Evolutionary conservation across 2,329 filamentous ascomycete species (phyloP).

Genomic region (Pseudocercospora vitis): DNA sequence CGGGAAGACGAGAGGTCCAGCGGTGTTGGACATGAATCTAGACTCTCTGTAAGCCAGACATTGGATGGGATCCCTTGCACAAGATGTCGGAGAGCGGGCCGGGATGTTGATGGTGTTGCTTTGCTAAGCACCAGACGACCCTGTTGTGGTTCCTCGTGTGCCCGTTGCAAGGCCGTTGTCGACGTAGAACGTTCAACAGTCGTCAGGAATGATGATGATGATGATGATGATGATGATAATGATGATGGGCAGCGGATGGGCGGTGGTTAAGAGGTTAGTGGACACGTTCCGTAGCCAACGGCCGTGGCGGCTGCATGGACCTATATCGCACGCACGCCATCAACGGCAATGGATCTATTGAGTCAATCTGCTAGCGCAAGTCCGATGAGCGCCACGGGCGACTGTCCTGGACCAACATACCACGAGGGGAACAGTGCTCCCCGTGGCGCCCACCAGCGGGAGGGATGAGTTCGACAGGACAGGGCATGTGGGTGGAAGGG

Average conservation of each 20-base stretch:
- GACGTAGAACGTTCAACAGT: conserved; percentile 7
- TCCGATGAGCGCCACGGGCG: conserved; percentile 11
- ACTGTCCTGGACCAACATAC: conserved; percentile 1
- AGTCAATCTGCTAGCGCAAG: conserved; percentile 9
- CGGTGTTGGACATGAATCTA: conserved; percentile 14
- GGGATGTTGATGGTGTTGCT: conserved; percentile 20
- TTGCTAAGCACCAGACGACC: background rate
- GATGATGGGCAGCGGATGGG: conserved; percentile 22
- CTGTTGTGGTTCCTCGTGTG: conserved; percentile 8
- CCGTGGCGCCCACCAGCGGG: background rate
- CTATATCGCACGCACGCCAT: conserved; percentile 13
- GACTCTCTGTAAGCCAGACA: conserved; percentile 18
- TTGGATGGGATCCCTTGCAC: conserved; percentile 23
- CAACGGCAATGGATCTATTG: conserved; percentile 14
- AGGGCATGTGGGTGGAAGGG: background rate
- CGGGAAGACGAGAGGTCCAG: conserved; percentile 9
- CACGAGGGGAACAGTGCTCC: background rate
- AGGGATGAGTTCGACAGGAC: background rate
- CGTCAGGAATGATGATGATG: conserved; percentile 12
- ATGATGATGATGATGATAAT: too few relatives aligned
- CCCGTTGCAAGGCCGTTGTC: conserved; percentile 6
- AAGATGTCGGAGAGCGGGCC: conserved; percentile 19
- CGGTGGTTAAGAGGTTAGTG: conserved; percentile 4
- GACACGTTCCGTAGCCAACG: conserved; percentile 3
- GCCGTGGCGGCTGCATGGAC: conserved; percentile 1